Percentiles rank a stretch among this genome's conserved stretches.
phyloP scores from a whole-genome alignment of 345 rosid genomes.

The Salix brachista region DNA sequence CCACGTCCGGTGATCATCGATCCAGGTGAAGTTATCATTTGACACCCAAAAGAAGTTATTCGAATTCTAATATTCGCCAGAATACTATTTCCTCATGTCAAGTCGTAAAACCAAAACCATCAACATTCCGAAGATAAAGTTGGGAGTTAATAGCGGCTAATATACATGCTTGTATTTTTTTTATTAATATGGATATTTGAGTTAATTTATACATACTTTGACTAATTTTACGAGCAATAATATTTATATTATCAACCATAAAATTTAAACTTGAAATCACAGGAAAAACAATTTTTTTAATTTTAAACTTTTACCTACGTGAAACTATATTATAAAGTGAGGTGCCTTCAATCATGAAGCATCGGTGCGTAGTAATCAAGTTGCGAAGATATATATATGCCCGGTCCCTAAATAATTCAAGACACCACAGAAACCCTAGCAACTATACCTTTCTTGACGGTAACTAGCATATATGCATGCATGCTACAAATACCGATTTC shows the following conservation, averaged over 20 bases:
- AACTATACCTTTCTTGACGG: neutral
- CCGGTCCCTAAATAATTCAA: neutral
- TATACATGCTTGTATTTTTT: neutral
- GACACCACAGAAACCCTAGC: neutral
- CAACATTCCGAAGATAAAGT: neutral
- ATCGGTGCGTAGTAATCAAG: neutral
- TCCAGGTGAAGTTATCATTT: neutral
- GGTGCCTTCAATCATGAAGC: neutral
- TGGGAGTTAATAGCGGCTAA: neutral
- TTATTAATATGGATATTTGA: too few species aligned
- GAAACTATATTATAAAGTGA: neutral
- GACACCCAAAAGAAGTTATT: neutral
- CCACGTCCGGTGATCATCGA: neutral
- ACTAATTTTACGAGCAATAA: too few species aligned
- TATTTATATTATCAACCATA: rapidly evolving
- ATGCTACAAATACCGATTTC: neutral
- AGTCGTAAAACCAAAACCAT: neutral
- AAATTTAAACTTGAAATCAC: rapidly evolving
- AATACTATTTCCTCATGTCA: neutral
- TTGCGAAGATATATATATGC: neutral
- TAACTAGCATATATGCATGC: too few species aligned
- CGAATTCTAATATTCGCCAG: neutral
- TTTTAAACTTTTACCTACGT: rapidly evolving
- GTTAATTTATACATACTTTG: too few species aligned
- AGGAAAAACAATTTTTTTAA: too few species aligned